These are phyloP conservation scores for Phytomonas francai DNA, from an alignment of 208 protist species.

Conservation along the genomic window DNA sequence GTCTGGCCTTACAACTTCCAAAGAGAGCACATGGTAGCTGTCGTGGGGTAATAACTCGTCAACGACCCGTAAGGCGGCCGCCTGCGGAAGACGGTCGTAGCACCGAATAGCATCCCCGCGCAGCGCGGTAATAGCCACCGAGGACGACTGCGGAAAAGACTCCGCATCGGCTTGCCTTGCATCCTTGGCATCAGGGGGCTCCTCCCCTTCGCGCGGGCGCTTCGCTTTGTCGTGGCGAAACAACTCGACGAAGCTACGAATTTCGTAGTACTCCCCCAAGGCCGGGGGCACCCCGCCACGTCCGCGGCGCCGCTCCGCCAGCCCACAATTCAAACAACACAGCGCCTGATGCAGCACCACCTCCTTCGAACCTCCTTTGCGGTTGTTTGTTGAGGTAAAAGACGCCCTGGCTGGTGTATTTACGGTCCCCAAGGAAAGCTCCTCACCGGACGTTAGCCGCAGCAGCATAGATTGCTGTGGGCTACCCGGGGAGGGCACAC, in stretches of 20 bases:
- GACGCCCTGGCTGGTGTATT: neutral
- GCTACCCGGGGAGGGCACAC: conserved; percentile 14
- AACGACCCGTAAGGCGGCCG: conserved; percentile 28
- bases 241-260: conserved; percentile 45
- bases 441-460: too few species aligned
- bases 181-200: neutral
- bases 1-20: too few species aligned
- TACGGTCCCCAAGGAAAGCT: too few species aligned
- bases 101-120: conserved; percentile 59
- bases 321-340: conserved; percentile 40
- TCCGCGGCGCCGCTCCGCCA: conserved; percentile 30
- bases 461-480: neutral
- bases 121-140: conserved; percentile 9
- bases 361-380: conserved; percentile 8
- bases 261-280: conserved; percentile 53
- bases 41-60: conserved; percentile 32
- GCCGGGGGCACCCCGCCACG: conserved; percentile 22
- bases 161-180: neutral
- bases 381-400: neutral
- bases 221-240: conserved; percentile 4
- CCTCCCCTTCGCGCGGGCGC: neutral
- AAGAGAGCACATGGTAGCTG: conserved; percentile 27
- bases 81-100: conserved; percentile 64
- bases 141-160: neutral
- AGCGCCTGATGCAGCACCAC: conserved; percentile 28